Percentiles rank a stretch among this genome's conserved stretches.
phyloP scores from a whole-genome alignment of 1,139 yeast genomes.

The Pichia sp. region DNA sequence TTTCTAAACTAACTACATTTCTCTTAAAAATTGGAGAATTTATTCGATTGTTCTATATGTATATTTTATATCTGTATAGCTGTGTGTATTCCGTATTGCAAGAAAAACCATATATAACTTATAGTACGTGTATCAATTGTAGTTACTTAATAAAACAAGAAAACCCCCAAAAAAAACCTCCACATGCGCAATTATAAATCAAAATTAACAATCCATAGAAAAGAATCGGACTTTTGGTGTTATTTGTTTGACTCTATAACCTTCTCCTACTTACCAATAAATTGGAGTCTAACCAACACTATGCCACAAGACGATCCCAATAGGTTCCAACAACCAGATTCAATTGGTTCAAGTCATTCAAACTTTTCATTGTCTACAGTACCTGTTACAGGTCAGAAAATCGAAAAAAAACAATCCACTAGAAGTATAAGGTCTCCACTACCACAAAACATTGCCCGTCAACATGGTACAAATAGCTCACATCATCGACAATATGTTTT shows the following conservation, averaged over 20 bases:
- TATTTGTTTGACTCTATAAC: neutral
- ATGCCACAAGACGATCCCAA: neutral
- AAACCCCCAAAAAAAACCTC: neutral
- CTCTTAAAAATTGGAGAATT: neutral
- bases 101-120: neutral
- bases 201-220: neutral
- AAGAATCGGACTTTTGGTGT: neutral
- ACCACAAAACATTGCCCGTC: constrained; percentile 20
- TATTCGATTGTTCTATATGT: neutral
- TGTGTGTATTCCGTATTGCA: neutral
- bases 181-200: neutral
- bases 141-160: neutral
- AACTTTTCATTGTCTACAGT: neutral
- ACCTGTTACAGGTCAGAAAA: neutral
- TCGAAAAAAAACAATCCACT: constrained; percentile 10
- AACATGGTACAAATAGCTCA: constrained; percentile 20
- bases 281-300: neutral
- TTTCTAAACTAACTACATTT: constrained; percentile 20
- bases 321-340: neutral
- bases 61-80: neutral
- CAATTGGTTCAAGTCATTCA: neutral
- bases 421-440: constrained; percentile 24
- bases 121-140: neutral
- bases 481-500: constrained; percentile 30
- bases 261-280: neutral